A percentile compares a stretch with the other conserved stretches of the same genome.
Conservation (phyloP, 805 yeast genomes). For the Schizosaccharomyces osmophilus region DNA sequence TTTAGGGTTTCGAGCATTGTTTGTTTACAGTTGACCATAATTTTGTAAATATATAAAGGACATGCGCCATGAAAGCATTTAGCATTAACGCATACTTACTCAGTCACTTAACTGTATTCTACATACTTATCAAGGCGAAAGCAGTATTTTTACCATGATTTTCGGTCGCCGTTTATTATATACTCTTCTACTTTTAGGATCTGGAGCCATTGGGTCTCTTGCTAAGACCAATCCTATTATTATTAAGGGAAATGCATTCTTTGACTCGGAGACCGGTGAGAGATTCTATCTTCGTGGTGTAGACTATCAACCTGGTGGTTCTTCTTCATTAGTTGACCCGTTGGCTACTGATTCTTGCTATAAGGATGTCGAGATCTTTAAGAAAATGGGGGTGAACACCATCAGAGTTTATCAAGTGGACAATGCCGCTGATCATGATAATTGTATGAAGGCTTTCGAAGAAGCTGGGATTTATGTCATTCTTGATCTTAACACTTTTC, state of each 20-base stretch:
- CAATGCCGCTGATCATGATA: constrained; percentile 59
- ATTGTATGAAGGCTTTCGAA: constrained; percentile 77
- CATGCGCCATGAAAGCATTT: too few species aligned
- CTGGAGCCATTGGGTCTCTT: not conserved
- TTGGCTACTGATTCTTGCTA: constrained; percentile 58
- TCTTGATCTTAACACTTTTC: constrained; percentile 78
- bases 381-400: constrained; percentile 65
- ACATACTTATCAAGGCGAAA: too few species aligned
- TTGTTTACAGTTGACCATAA: not conserved
- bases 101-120: too few species aligned
- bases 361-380: constrained; percentile 59
- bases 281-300: constrained; percentile 70
- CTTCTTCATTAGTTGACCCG: constrained; percentile 60
- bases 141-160: too few species aligned
- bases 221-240: constrained; percentile 32
- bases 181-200: not conserved
- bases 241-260: constrained; percentile 44
- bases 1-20: not conserved
- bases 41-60: too few species aligned
- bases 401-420: constrained; percentile 71
- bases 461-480: constrained; percentile 79
- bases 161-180: not conserved
- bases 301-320: constrained; percentile 92
- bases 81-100: too few species aligned
- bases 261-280: constrained; percentile 46